phyloP scores from a whole-genome alignment of 2,329 filamentous ascomycete species.

The Aspergillus felis region DNA sequence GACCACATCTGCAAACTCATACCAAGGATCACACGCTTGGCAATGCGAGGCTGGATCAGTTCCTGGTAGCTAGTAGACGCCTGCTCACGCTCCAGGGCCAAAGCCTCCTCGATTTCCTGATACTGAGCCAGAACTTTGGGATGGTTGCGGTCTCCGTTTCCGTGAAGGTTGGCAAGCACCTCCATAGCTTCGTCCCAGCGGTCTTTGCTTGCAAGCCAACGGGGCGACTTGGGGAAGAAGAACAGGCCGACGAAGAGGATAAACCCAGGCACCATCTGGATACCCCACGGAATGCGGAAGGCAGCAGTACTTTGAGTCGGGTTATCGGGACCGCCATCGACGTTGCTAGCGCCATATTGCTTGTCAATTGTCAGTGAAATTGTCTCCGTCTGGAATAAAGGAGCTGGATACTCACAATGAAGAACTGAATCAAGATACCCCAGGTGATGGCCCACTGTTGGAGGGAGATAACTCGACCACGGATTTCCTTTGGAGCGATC shows the following conservation, averaged over 20 bases:
- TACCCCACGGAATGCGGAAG: constrained; percentile 61
- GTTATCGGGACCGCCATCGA: constrained; percentile 45
- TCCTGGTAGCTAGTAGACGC: constrained; percentile 65
- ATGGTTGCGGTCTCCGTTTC: constrained; percentile 58
- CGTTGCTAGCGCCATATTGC: constrained; percentile 40
- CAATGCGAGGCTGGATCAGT: constrained; percentile 65
- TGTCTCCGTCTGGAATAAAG: not conserved
- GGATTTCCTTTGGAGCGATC: constrained; percentile 53
- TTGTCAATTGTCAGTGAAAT: not conserved
- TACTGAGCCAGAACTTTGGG: constrained; percentile 65
- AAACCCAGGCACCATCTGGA: constrained; percentile 58
- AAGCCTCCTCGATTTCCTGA: constrained; percentile 65
- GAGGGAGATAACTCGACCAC: constrained; percentile 61
- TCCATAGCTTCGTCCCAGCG: constrained; percentile 51
- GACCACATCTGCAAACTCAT: constrained; percentile 71
- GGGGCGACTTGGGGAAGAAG: constrained; percentile 53
- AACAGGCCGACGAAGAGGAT: constrained; percentile 54
- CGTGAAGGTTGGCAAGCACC: constrained; percentile 55
- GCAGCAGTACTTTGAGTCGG: constrained; percentile 52
- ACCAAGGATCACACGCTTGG: constrained; percentile 67
- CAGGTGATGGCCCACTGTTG: constrained; percentile 73
- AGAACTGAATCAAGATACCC: constrained; percentile 67
- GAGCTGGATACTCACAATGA: constrained; percentile 40
- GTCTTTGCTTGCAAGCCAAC: constrained; percentile 60
- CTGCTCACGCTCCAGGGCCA: constrained; percentile 68